phyloP scores from a whole-genome alignment of 2,329 filamentous ascomycete species.

The Apiospora sp. region DNA sequence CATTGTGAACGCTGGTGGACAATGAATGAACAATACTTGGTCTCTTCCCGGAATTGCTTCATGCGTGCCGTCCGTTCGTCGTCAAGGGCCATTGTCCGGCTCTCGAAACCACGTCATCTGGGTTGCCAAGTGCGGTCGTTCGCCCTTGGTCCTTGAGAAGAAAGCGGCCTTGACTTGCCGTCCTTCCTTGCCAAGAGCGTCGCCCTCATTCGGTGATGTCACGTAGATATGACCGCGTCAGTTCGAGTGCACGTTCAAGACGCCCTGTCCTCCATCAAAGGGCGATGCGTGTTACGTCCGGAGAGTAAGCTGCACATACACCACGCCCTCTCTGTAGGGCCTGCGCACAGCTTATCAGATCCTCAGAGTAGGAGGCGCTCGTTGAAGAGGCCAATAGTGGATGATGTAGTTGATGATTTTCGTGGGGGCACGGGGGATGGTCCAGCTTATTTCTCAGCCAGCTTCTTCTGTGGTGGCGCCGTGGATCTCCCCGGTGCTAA shows the following conservation, averaged over 20 bases:
- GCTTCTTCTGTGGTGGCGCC: not conserved
- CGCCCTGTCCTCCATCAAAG: not conserved
- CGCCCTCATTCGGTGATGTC: too few relatives aligned
- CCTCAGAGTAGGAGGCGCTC: not conserved
- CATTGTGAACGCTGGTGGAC: not conserved
- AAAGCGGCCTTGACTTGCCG: not conserved
- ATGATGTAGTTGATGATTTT: not conserved
- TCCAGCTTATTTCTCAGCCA: not conserved
- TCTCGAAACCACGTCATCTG: not conserved
- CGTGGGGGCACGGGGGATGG: too few relatives aligned
- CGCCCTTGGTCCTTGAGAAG: not conserved
- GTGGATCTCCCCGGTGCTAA: constrained; percentile 13
- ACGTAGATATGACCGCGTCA: too few relatives aligned
- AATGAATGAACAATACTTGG: not conserved
- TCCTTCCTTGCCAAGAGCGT: too few relatives aligned
- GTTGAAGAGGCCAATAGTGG: not conserved
- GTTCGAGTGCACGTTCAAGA: not conserved
- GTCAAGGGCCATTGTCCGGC: not conserved
- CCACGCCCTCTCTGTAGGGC: not conserved
- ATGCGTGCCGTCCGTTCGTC: not conserved
- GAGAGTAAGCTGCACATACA: not conserved
- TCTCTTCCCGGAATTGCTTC: not conserved
- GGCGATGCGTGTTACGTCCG: too few relatives aligned
- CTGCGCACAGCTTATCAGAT: not conserved
- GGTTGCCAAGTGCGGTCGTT: not conserved